A percentile compares a stretch with the other conserved stretches of the same genome.
phyloP scores from a whole-genome alignment of 2,329 filamentous ascomycete genomes.

The Xylariales sp. region DNA sequence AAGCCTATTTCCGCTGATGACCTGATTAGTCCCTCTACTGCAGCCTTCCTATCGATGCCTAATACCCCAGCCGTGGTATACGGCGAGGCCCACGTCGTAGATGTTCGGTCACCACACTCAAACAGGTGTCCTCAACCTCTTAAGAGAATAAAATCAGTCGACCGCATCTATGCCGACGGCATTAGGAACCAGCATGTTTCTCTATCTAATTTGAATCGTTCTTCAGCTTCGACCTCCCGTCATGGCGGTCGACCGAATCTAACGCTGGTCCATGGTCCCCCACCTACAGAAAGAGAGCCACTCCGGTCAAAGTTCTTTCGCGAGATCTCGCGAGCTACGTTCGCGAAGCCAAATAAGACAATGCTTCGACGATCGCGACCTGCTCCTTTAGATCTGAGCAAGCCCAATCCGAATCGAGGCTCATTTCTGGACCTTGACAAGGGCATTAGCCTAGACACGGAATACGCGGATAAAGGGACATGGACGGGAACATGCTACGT shows the following conservation, averaged over 20 bases:
- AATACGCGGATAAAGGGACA: slow-evolving; percentile 17
- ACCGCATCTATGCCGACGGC: slow-evolving; percentile 19
- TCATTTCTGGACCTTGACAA: slow-evolving; percentile 15
- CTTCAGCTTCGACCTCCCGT: neutral
- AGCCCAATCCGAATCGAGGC: slow-evolving; percentile 5
- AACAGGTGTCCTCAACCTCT: slow-evolving; percentile 3
- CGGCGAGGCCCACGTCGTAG: slow-evolving; percentile 22
- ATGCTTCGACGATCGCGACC: slow-evolving; percentile 19
- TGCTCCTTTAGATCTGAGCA: slow-evolving; percentile 19
- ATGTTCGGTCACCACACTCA: slow-evolving; percentile 17
- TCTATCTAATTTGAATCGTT: slow-evolving; percentile 14
- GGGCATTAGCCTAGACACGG: slow-evolving; percentile 19
- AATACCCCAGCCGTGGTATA: slow-evolving; percentile 21
- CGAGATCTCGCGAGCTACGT: slow-evolving; percentile 15
- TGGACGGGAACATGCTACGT: slow-evolving; percentile 24
- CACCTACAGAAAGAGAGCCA: slow-evolving; percentile 8
- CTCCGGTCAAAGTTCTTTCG: slow-evolving; percentile 17
- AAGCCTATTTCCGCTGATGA: slow-evolving; percentile 12
- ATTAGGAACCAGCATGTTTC: slow-evolving; percentile 22
- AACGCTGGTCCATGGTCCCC: neutral
- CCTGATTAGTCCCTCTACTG: slow-evolving; percentile 15
- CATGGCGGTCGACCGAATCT: neutral
- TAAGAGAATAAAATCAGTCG: slow-evolving; percentile 20
- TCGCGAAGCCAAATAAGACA: slow-evolving; percentile 17
- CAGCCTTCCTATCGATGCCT: slow-evolving; percentile 17